phyloP scores from a whole-genome alignment of 352 stramenopile genomes.

The Globisporangium iwayamae region DNA sequence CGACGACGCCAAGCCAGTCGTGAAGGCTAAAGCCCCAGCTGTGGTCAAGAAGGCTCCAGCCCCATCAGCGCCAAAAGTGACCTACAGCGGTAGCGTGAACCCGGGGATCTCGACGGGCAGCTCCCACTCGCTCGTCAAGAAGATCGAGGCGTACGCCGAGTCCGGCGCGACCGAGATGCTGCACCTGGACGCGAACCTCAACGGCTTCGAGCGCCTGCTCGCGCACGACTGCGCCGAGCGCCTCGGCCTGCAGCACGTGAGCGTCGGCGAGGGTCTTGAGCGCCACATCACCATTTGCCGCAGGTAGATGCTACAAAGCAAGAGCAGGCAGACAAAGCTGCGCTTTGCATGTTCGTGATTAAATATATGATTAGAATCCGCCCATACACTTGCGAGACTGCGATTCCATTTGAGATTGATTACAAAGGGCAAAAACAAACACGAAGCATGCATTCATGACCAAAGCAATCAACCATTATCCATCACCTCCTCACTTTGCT shows the following conservation, averaged over 20 bases:
- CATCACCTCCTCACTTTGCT: neutral
- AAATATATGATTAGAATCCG: conserved; percentile 9
- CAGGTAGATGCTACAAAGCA: neutral
- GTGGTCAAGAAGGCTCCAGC: conserved; percentile 9
- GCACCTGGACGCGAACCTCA: conserved; percentile 73
- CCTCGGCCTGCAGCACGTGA: conserved; percentile 69
- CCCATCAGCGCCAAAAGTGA: conserved; percentile 13
- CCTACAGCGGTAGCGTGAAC: conserved; percentile 12
- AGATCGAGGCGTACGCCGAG: conserved; percentile 67
- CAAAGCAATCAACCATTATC: neutral
- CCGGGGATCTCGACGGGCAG: conserved; percentile 57
- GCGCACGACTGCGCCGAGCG: conserved; percentile 81
- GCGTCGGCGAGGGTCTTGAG: conserved; percentile 62
- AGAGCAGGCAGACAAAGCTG: neutral
- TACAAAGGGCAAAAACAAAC: neutral
- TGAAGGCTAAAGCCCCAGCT: conserved; percentile 5
- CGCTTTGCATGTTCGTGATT: neutral
- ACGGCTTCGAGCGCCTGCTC: conserved; percentile 78
- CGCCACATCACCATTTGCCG: conserved; percentile 70
- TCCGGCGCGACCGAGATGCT: conserved; percentile 42
- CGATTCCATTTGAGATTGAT: neutral
- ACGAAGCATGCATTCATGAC: neutral
- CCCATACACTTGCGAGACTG: neutral
- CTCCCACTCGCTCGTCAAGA: conserved; percentile 80
- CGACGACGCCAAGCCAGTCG: conserved; percentile 7